phyloP scores from a whole-genome alignment of 192 early-diverging fungal species.

The Coemansia sp. region DNA sequence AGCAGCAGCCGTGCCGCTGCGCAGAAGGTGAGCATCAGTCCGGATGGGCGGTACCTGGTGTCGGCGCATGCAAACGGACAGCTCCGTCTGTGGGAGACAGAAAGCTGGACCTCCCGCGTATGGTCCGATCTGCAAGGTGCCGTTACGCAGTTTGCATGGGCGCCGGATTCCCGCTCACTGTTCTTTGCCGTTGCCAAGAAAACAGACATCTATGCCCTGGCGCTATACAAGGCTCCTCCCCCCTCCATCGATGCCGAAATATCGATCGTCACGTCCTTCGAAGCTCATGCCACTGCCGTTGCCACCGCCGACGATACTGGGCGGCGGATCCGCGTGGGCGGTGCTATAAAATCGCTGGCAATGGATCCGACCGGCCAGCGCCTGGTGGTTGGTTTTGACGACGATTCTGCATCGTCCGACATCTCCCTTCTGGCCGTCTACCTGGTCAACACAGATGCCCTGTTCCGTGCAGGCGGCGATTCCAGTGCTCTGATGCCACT shows the following conservation, averaged over 20 bases:
- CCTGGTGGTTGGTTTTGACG: conserved; percentile 46
- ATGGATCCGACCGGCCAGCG: conserved; percentile 53
- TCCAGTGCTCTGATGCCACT: conserved; percentile 43
- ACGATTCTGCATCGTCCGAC: conserved; percentile 38
- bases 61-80: conserved; percentile 49
- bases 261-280: conserved; percentile 28
- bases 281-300: conserved; percentile 28
- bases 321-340: conserved; percentile 45
- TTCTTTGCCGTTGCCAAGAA: conserved; percentile 36
- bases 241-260: conserved; percentile 49
- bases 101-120: conserved; percentile 41
- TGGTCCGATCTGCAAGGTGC: conserved; percentile 46
- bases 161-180: conserved; percentile 48
- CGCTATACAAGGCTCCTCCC: conserved; percentile 33
- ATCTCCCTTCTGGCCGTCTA: conserved; percentile 51
- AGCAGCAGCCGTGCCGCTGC: conserved; percentile 31
- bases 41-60: conserved; percentile 31
- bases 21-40: conserved; percentile 33
- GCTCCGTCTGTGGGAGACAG: conserved; percentile 54
- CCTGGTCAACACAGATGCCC: conserved; percentile 36
- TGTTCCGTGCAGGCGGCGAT: conserved; percentile 47
- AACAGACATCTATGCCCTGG: conserved; percentile 41
- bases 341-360: conserved; percentile 39
- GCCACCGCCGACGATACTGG: conserved; percentile 4
- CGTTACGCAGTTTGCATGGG: conserved; percentile 37